phyloP scores from a whole-genome alignment of 768 basidiomycete genomes.

The Tricholoma matsutake region DNA sequence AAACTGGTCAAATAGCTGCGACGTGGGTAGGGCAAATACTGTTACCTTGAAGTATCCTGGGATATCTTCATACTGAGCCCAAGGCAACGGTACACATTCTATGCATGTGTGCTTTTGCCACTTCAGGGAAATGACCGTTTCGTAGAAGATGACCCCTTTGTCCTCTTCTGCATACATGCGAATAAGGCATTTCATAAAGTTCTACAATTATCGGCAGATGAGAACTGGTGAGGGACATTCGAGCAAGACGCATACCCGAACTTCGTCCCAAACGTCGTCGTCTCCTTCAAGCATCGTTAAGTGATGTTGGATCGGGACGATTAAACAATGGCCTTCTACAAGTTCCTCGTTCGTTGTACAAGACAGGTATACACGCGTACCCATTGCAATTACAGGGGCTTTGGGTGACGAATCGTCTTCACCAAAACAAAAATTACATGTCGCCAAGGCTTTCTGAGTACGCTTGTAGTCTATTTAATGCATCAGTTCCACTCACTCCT shows the following conservation, averaged over 20 bases:
- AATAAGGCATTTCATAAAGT: constrained; percentile 92
- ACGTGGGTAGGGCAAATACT: constrained; percentile 2
- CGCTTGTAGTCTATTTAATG: constrained; percentile 82
- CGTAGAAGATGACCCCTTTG: constrained; percentile 93
- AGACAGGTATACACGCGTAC: constrained; percentile 86
- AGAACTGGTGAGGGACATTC: background rate
- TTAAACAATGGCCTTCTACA: constrained; percentile 89
- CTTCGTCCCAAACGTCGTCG: constrained; percentile 98
- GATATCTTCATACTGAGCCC: constrained; percentile 80
- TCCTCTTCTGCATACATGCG: constrained; percentile 91
- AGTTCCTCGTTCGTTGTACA: constrained; percentile 87
- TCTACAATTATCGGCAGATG: constrained; percentile 31
- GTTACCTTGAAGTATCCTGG: constrained; percentile 91
- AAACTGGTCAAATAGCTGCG: background rate
- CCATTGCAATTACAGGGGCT: constrained; percentile 86
- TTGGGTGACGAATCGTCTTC: constrained; percentile 90
- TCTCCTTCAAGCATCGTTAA: constrained; percentile 89
- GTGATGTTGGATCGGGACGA: constrained; percentile 95
- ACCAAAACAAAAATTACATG: constrained; percentile 87
- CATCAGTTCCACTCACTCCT: background rate
- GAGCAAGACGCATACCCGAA: constrained; percentile 57
- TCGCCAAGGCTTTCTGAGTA: constrained; percentile 86
- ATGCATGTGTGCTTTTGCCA: constrained; percentile 90
- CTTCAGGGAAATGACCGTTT: constrained; percentile 85
- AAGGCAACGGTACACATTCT: constrained; percentile 91